Conservation (phyloP, 495 filamentous ascomycete species). For the Hypoxylon subgilvum region DNA sequence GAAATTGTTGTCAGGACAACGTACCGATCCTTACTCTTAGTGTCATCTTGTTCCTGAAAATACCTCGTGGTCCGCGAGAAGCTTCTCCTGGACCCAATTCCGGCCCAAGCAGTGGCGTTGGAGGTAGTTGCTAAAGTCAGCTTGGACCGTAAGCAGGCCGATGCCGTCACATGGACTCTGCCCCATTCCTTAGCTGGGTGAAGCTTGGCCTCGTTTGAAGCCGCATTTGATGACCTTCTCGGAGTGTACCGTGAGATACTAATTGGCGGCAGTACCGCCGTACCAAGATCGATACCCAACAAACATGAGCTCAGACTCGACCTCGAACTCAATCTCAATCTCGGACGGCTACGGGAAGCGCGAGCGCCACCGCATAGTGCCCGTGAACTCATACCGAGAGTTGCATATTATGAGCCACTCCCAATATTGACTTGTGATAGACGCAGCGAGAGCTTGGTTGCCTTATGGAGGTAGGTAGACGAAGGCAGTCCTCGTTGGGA, state of each 20-base stretch:
- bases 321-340: slow-evolving; percentile 7
- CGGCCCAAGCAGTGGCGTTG: background rate
- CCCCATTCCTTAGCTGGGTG: background rate
- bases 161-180: background rate
- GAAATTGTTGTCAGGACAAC: slow-evolving; percentile 9
- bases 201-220: background rate
- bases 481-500: no score
- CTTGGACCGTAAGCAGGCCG: background rate
- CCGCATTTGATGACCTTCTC: no score
- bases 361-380: slow-evolving; percentile 27
- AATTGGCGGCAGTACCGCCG: background rate
- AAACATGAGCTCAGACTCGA: background rate
- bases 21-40: slow-evolving; percentile 24
- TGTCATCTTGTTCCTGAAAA: slow-evolving; percentile 7
- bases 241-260: background rate
- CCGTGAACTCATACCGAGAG: slow-evolving; percentile 30
- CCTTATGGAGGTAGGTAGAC: no score
- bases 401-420: slow-evolving; percentile 24
- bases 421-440: no score
- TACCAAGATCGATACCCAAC: background rate
- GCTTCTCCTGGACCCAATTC: background rate
- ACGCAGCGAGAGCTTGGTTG: no score
- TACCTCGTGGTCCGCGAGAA: slow-evolving; percentile 6
- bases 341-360: slow-evolving; percentile 23
- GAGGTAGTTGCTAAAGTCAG: background rate